phyloP scores from a whole-genome alignment of 495 filamentous ascomycete species.

The Annulohypoxylon moriforme region DNA sequence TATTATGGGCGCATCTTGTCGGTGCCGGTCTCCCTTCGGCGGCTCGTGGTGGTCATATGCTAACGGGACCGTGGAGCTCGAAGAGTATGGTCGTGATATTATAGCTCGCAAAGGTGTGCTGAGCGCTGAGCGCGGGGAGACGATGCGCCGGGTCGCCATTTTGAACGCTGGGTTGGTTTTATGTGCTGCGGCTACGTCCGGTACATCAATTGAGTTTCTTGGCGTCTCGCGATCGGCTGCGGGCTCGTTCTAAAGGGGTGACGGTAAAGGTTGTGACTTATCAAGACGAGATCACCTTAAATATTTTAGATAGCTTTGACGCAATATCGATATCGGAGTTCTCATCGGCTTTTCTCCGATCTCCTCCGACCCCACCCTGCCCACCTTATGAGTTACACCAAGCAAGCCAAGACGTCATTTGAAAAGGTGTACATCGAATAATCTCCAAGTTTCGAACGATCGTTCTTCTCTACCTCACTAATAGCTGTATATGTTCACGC shows the following conservation, averaged over 20 bases:
- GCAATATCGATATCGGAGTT: slow-evolving; percentile 31
- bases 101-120: slow-evolving; percentile 22
- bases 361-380: background rate
- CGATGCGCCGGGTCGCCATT: slow-evolving; percentile 39
- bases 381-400: background rate
- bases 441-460: too few species aligned
- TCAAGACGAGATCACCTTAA: slow-evolving; percentile 8
- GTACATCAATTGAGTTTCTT: background rate
- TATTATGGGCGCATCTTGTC: slow-evolving; percentile 74
- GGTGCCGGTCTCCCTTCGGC: slow-evolving; percentile 49
- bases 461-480: background rate
- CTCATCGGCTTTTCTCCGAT: slow-evolving; percentile 7
- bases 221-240: background rate
- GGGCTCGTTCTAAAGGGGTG: background rate
- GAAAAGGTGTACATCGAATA: background rate
- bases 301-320: background rate
- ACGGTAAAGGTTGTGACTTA: slow-evolving; percentile 9
- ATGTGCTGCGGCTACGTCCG: background rate
- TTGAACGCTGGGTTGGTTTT: background rate
- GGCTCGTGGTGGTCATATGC: slow-evolving; percentile 71
- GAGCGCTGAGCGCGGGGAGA: slow-evolving; percentile 28
- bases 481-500: slow-evolving; percentile 35
- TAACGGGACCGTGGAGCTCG: slow-evolving; percentile 51
- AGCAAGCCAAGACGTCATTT: background rate
- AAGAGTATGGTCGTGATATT: slow-evolving; percentile 33